Percentiles rank a stretch among this genome's conserved stretches.
Evolutionary conservation across 345 rosid species (phyloP).

Genomic region (Firmiana major): DNA sequence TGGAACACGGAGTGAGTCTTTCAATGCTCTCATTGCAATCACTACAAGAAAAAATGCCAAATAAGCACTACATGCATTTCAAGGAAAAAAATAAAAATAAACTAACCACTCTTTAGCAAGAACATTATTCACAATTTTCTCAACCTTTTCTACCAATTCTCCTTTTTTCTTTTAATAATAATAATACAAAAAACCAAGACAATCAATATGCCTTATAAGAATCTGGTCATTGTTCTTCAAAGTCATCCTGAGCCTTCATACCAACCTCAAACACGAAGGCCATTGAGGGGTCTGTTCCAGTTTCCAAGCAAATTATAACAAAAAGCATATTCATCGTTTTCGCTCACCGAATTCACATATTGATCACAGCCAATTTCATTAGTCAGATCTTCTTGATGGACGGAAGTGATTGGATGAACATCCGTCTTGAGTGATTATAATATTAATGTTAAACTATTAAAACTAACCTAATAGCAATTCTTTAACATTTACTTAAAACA

Average conservation of each 20-base stretch:
- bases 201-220: not conserved
- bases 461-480: not conserved
- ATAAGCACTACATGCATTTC: not conserved
- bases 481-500: not conserved
- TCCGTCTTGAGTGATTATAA: not conserved
- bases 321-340: not conserved
- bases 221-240: not conserved
- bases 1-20: conserved; percentile 81
- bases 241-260: not conserved
- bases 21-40: conserved; percentile 84
- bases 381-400: not conserved
- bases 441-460: not conserved
- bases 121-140: not conserved
- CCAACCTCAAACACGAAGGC: not conserved
- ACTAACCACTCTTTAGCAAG: not conserved
- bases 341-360: not conserved
- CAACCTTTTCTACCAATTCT: not conserved
- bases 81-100: not conserved
- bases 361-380: not conserved
- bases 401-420: not conserved
- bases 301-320: conserved; percentile 7
- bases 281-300: not conserved
- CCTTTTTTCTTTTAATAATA: too few relatives aligned
- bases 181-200: conserved; percentile 1
- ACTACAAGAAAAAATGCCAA: conserved; percentile 36